Evolutionary conservation across 306 rosid species (phyloP), one percentile per base, ranked within the genome.

Genomic region (Glycyrrhiza uralensis): DNA sequence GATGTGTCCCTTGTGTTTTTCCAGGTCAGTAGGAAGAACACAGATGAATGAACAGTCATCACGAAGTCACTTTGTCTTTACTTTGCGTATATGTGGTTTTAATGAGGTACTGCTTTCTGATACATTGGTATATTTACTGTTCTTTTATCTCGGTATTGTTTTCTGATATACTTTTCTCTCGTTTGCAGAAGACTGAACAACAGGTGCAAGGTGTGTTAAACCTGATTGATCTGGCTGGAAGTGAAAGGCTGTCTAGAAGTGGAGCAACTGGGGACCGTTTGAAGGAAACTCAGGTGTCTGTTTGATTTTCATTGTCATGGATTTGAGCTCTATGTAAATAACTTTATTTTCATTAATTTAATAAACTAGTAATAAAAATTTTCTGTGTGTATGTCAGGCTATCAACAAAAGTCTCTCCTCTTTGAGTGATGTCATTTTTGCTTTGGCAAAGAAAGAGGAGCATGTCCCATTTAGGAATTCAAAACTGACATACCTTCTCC

Each of bases 21-120:
- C 71, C 78, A 94, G 99, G 83, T 91, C 99, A 15, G 99, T 91
- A 20, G 97, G 99, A 55, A 88, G 71, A 79, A 94, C 99, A 4
- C 96, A 94, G 20, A 94, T 94, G 99, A 94, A 94, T 64, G 99
- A 91, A 52, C 93, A 94, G 33, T 94, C 99, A 23, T 94, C 99
- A 3, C 85, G 99, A 71, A 94, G 97, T 74, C 97, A 94, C 71
- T 81, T 94, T 20, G 99, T 94, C 52, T 94, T 91, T 69, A 94
- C 97, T 41, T 79, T 91, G 85, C 96, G 95, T 7, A 94, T 94
- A 52, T 80, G 80, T 10, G 99, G 97, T 36, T 60, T 85, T 15
- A 93, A 94, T 67, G 97, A 91, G 99, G 99, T 83, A 78, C 76
- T 29, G 42, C 23, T 42, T 8, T 57, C 5, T 39, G 9, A 66